These are phyloP conservation scores for Vitis hybrid DNA, from an alignment of 177 flowering plant genomes.

Conservation along the genomic window DNA sequence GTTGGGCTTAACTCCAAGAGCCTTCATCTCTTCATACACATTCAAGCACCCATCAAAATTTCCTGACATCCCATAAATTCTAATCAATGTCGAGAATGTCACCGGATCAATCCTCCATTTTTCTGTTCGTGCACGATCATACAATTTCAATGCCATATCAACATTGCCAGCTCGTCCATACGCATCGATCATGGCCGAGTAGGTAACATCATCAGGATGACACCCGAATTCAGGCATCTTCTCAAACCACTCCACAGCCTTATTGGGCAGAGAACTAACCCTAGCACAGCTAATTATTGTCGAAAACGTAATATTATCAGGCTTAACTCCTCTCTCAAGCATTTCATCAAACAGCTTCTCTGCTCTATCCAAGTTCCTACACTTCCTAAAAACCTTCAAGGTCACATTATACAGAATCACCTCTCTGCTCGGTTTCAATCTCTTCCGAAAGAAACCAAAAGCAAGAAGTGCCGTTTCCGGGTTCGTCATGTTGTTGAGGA, in stretches of 20 bases:
- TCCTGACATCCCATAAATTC: conserved; percentile 57
- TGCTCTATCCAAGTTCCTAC: conserved; percentile 52
- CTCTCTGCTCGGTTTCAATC: conserved; percentile 31
- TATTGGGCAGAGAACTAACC: conserved; percentile 49
- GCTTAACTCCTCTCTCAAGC: conserved; percentile 64
- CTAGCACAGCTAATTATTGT: conserved; percentile 89
- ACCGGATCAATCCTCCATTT: conserved; percentile 77
- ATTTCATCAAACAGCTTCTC: conserved; percentile 73
- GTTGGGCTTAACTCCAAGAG: conserved; percentile 66
- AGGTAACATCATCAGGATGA: conserved; percentile 72
- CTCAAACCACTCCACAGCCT: conserved; percentile 91
- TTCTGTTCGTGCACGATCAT: conserved; percentile 77
- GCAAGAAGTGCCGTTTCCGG: conserved; percentile 51
- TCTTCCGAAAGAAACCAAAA: conserved; percentile 47
- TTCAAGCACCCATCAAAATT: conserved; percentile 90
- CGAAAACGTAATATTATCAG: conserved; percentile 82
- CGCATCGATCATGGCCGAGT: conserved; percentile 81
- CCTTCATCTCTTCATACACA: conserved; percentile 94
- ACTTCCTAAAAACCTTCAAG: conserved; percentile 68
- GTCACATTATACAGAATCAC: conserved; percentile 75
- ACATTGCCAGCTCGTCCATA: conserved; percentile 80
- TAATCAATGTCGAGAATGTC: conserved; percentile 78
- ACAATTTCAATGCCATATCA: conserved; percentile 75
- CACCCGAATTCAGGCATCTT: conserved; percentile 66
- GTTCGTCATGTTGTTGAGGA: conserved; percentile 69